These are phyloP conservation scores for Trichophyton schoenleinii DNA, from an alignment of 2,329 filamentous ascomycete species.

Conservation along the genomic window DNA sequence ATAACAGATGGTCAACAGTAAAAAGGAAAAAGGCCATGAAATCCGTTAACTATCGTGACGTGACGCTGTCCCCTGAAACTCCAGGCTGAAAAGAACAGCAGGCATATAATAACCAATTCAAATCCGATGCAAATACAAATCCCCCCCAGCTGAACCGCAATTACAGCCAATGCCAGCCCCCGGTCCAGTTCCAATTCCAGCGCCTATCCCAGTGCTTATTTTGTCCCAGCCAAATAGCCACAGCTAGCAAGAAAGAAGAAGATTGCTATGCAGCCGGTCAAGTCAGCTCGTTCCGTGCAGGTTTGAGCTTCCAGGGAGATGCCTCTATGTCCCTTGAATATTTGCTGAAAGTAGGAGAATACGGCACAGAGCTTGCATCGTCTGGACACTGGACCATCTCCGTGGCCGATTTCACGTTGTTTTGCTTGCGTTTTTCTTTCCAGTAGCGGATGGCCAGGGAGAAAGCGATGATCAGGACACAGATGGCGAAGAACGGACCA, in stretches of 20 bases:
- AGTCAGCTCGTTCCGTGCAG: neutral
- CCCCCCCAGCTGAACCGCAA: neutral
- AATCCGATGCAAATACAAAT: neutral
- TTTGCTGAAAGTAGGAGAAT: neutral
- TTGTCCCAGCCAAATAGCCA: neutral
- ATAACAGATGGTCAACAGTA: neutral
- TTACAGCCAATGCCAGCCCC: neutral
- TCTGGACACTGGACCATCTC: neutral
- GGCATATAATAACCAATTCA: neutral
- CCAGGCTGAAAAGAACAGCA: neutral
- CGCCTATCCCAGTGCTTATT: neutral
- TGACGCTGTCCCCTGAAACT: neutral
- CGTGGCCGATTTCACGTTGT: neutral
- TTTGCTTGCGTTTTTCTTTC: neutral
- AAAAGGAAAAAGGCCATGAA: neutral
- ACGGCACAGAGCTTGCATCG: neutral
- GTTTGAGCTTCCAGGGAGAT: neutral
- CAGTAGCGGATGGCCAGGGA: neutral
- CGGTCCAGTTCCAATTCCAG: neutral
- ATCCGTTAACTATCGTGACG: neutral
- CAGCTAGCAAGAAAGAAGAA: neutral
- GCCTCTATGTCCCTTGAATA: neutral
- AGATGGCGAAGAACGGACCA: neutral
- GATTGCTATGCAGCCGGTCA: neutral
- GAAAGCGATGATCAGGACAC: neutral